Conservation (phyloP, 768 basidiomycete species). For the Trametes maxima region DNA sequence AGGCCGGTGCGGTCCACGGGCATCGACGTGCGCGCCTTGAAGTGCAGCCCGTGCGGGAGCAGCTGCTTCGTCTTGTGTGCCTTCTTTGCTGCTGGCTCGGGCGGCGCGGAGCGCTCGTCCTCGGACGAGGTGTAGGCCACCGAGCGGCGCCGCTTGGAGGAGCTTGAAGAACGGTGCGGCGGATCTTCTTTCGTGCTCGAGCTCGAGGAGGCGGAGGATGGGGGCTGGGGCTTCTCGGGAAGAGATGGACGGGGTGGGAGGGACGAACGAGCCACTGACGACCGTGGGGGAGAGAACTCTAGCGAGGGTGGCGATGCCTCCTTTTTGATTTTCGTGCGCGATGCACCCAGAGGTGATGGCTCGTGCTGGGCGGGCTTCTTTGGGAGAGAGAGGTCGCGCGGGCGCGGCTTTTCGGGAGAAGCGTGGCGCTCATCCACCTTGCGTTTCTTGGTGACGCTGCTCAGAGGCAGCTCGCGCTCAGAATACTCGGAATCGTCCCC, state of each 20-base stretch:
- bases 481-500: slow-evolving; percentile 25
- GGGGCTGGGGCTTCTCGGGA: slow-evolving; percentile 17
- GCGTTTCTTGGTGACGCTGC: slow-evolving; percentile 23
- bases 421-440: slow-evolving; percentile 14
- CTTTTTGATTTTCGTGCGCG: slow-evolving; percentile 40
- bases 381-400: slow-evolving; percentile 21
- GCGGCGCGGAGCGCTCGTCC: slow-evolving; percentile 44
- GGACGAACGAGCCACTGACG: slow-evolving; percentile 7
- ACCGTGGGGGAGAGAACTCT: slow-evolving; percentile 29
- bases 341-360: slow-evolving; percentile 22
- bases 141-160: slow-evolving; percentile 42
- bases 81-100: slow-evolving; percentile 33
- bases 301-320: slow-evolving; percentile 31
- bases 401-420: slow-evolving; percentile 13
- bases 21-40: slow-evolving; percentile 31
- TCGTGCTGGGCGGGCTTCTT: slow-evolving; percentile 42
- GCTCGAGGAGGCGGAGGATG: slow-evolving; percentile 11
- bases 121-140: slow-evolving; percentile 72
- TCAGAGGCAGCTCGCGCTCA: slow-evolving; percentile 17
- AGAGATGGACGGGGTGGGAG: slow-evolving; percentile 9
- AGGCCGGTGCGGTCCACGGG: slow-evolving; percentile 54
- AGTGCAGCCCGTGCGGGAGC: slow-evolving; percentile 20
- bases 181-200: slow-evolving; percentile 1
- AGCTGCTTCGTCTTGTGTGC: slow-evolving; percentile 34
- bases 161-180: slow-evolving; percentile 6